phyloP scores from a whole-genome alignment of 306 rosid genomes.

The Rosa lucieae region DNA sequence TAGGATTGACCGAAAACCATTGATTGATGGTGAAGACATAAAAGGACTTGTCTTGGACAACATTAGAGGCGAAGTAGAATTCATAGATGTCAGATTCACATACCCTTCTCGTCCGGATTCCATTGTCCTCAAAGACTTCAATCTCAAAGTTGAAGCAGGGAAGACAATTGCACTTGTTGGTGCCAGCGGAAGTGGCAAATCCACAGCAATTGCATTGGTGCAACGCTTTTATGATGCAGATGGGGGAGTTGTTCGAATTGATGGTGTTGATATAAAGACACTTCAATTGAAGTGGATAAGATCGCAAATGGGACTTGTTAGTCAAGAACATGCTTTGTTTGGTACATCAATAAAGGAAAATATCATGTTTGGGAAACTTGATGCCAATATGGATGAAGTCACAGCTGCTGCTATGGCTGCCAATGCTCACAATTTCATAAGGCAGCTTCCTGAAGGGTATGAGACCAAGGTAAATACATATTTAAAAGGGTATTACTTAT shows the following conservation, averaged over 20 bases:
- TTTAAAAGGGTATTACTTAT: neutral
- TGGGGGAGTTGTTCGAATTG: slow-evolving; percentile 64
- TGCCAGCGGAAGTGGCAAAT: slow-evolving; percentile 93
- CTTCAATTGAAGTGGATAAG: slow-evolving; percentile 78
- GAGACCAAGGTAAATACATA: slow-evolving; percentile 70
- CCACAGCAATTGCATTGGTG: slow-evolving; percentile 78
- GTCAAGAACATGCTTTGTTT: slow-evolving; percentile 96
- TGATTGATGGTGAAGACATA: slow-evolving; percentile 67
- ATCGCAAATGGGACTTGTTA: slow-evolving; percentile 87
- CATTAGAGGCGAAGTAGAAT: slow-evolving; percentile 61
- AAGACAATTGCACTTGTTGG: slow-evolving; percentile 90
- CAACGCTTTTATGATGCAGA: slow-evolving; percentile 82
- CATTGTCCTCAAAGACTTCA: slow-evolving; percentile 63
- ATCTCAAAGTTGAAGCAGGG: slow-evolving; percentile 75
- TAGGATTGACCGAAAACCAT: slow-evolving; percentile 64
- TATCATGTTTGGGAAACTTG: slow-evolving; percentile 83
- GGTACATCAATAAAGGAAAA: slow-evolving; percentile 87
- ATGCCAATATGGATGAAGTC: slow-evolving; percentile 83
- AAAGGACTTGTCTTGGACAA: slow-evolving; percentile 51
- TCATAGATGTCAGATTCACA: slow-evolving; percentile 63
- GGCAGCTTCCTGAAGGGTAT: slow-evolving; percentile 90
- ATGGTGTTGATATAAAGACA: slow-evolving; percentile 70
- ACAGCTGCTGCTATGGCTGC: slow-evolving; percentile 78
- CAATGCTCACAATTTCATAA: slow-evolving; percentile 89
- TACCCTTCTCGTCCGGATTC: slow-evolving; percentile 84